These are phyloP conservation scores for Calonectria pauciramosa DNA, from an alignment of 2,329 filamentous ascomycete species.

Conservation along the genomic window DNA sequence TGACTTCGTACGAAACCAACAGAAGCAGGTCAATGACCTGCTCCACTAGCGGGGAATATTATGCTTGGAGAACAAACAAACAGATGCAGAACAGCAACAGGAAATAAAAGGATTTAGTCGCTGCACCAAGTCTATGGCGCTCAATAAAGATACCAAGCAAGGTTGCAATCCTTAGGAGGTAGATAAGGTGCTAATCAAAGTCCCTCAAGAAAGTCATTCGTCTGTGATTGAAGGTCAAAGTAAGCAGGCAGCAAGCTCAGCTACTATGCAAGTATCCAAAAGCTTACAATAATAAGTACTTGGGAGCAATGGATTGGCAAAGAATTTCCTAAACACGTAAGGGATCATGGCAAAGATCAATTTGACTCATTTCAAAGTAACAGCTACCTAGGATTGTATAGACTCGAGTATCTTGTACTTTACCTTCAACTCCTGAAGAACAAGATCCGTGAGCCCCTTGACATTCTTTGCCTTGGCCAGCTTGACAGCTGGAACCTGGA, in stretches of 20 bases:
- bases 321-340: background rate
- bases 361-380: background rate
- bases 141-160: too few relatives aligned
- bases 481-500: background rate
- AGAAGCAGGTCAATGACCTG: too few relatives aligned
- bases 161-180: too few relatives aligned
- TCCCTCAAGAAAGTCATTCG: too few relatives aligned
- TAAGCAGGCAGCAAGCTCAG: too few relatives aligned
- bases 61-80: conserved; percentile 49
- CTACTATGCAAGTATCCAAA: too few relatives aligned
- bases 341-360: background rate
- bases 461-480: background rate
- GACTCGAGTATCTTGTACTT: background rate
- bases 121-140: too few relatives aligned
- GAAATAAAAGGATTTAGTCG: background rate
- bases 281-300: too few relatives aligned
- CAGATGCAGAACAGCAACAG: conserved; percentile 20
- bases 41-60: conserved; percentile 53
- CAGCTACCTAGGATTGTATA: background rate
- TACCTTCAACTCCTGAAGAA: background rate
- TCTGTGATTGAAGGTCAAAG: too few relatives aligned
- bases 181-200: too few relatives aligned
- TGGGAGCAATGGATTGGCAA: too few relatives aligned
- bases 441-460: background rate
- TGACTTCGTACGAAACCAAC: too few relatives aligned